Conservation (phyloP, 2,329 filamentous ascomycete genomes). For the Ciborinia camelliae region DNA sequence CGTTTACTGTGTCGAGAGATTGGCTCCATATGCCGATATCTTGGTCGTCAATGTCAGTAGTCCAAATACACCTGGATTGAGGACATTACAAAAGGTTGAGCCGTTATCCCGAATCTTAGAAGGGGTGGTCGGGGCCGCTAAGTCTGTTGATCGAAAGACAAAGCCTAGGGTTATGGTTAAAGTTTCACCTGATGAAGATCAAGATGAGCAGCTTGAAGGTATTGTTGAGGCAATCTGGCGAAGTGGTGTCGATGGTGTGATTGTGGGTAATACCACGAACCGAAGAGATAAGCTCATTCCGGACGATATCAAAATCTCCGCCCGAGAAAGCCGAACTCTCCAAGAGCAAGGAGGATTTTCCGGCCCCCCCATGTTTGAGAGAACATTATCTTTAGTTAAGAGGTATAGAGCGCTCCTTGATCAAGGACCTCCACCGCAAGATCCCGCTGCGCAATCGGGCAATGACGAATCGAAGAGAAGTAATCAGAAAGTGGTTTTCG, state of each 20-base stretch:
- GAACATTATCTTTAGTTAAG: constrained; percentile 73
- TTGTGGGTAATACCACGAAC: constrained; percentile 97
- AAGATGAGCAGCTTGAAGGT: constrained; percentile 76
- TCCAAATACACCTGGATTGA: constrained; percentile 89
- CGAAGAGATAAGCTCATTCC: constrained; percentile 69
- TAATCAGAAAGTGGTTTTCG: constrained; percentile 77
- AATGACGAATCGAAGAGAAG: neutral
- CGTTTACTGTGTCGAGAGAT: constrained; percentile 78
- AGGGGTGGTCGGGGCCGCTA: constrained; percentile 78
- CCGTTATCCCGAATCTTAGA: constrained; percentile 77
- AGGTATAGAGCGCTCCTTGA: constrained; percentile 73
- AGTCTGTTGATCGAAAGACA: constrained; percentile 62
- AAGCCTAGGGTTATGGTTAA: constrained; percentile 94
- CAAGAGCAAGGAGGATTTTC: constrained; percentile 84
- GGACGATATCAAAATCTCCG: constrained; percentile 59
- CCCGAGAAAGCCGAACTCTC: constrained; percentile 64
- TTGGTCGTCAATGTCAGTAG: constrained; percentile 98
- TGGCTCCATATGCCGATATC: constrained; percentile 88
- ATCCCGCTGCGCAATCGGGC: neutral
- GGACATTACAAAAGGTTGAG: constrained; percentile 79
- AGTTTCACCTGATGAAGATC: constrained; percentile 92
- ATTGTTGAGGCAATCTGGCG: constrained; percentile 82
- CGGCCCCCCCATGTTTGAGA: constrained; percentile 81
- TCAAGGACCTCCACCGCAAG: constrained; percentile 40
- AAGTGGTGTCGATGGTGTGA: constrained; percentile 89